Base-by-base conservation (phyloP, 2,329 filamentous ascomycete species). In the Fusarium sororula region DNA sequence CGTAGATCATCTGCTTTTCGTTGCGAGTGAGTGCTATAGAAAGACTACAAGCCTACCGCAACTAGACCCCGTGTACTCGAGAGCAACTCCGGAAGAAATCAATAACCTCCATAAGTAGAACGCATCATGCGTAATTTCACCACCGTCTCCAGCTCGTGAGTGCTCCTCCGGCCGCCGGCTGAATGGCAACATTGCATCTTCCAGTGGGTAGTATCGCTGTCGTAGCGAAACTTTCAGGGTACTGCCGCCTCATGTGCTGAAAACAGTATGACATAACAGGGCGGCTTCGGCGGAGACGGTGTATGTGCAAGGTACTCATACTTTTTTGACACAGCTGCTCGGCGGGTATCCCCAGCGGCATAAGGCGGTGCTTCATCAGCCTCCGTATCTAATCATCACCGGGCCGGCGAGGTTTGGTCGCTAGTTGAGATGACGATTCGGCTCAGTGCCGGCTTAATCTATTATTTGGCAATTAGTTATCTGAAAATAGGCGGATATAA, bases 241-340 rank as follows among this genome's bases (percentile, higher is more conserved):
- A 64, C 70, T 51, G 65, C 64, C 66, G 69, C 63, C 73, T 74
- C 59, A 59, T 56, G 66, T 42, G 57, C 63, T 60, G 51, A 64
- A 38, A 10, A 55, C 48, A 32, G 28, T 58, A 69, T 75, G 66
- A 74, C 71, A 77, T 76, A 73, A 70, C 71, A 44, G 61, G 69
- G 75, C 71, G 75, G 75, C 63, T 73, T 76, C 63, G 71, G 75
- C 75, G 74, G 69, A 75, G 69, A 66, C 57, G 72, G 63, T 72
- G 66, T 59, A 64, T 71, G 70, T 60, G 41, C 9, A 32, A n/a
- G 20, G 37, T 68, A 68, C 63, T 50, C 41, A 28, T 54, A 45
- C 30, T 35, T 37, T 58, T 57, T 60, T 56, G 24, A 53, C 74
- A 72, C 75, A 75, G 74, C 72, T 72, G 74, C 72, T 73, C 70